phyloP scores from a whole-genome alignment of 2,329 filamentous ascomycete genomes.

The Talaromyces albobiverticillius region DNA sequence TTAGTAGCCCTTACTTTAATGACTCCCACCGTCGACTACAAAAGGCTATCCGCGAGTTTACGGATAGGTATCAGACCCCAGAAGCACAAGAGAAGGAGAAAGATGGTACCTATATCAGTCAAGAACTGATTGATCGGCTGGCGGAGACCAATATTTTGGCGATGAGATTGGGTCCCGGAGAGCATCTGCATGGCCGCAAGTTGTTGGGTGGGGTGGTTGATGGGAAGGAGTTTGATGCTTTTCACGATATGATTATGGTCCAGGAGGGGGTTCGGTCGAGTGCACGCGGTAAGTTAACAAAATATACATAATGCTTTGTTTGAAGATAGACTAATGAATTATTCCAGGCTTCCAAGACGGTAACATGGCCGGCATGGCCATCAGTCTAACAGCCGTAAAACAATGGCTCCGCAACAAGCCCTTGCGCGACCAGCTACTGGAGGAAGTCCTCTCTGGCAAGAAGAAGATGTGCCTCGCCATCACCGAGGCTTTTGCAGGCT shows the following conservation, averaged over 20 bases:
- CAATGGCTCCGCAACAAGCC: conserved; percentile 70
- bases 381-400: conserved; percentile 73
- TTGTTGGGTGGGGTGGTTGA: conserved; percentile 68
- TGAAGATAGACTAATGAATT: conserved; percentile 3
- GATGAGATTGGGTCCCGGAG: conserved; percentile 79
- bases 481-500: conserved; percentile 83
- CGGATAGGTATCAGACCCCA: conserved; percentile 66
- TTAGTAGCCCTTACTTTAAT: conserved; percentile 77
- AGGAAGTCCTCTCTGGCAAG: conserved; percentile 72
- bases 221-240: conserved; percentile 81
- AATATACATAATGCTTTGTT: too few relatives aligned
- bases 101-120: conserved; percentile 66
- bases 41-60: conserved; percentile 69
- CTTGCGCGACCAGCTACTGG: conserved; percentile 64
- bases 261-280: conserved; percentile 72
- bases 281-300: conserved; percentile 52
- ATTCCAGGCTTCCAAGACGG: conserved; percentile 70
- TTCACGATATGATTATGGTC: conserved; percentile 73
- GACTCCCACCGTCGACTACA: conserved; percentile 69
- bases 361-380: conserved; percentile 83
- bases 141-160: conserved; percentile 70
- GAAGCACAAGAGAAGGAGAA: conserved; percentile 75
- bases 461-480: conserved; percentile 89
- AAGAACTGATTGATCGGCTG: conserved; percentile 74
- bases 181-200: conserved; percentile 70